Evolutionary conservation across 1,139 yeast species (phyloP).

Genomic region (Geotrichum phurueaensis): DNA sequence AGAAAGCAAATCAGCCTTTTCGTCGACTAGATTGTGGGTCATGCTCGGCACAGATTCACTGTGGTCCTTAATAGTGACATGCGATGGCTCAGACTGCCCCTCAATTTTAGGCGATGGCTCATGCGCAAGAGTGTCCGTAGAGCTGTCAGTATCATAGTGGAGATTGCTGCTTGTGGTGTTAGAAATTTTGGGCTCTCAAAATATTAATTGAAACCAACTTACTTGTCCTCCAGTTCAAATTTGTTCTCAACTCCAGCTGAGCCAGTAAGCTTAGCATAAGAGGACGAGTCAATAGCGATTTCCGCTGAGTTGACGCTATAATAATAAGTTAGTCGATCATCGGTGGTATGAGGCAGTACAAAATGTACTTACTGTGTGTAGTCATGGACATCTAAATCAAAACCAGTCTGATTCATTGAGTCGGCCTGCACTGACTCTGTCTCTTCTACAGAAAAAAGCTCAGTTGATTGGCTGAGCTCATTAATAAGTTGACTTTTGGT

Average conservation of each 20-base stretch:
- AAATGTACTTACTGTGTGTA: not conserved
- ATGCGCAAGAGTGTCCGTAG: not conserved
- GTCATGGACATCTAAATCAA: not conserved
- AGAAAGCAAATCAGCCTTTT: not conserved
- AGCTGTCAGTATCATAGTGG: not conserved
- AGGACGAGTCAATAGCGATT: not conserved
- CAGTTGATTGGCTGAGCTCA: not conserved
- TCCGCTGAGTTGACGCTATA: not conserved
- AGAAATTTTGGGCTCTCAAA: not conserved
- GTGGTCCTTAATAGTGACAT: not conserved
- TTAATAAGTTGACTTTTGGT: not conserved
- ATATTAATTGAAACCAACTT: not conserved
- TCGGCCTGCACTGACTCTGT: not conserved
- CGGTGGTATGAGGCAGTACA: not conserved
- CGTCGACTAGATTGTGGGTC: not conserved
- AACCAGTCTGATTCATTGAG: not conserved
- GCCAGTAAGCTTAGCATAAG: not conserved
- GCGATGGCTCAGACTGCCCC: not conserved
- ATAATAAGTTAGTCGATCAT: not conserved
- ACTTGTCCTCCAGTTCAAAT: not conserved
- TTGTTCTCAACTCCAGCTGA: not conserved
- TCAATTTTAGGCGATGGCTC: not conserved
- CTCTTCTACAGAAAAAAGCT: not conserved
- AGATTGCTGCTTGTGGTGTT: not conserved
- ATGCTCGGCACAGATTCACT: not conserved